Evolutionary conservation across 2,329 filamentous ascomycete genomes (phyloP).

Genomic region (Fusarium coffeatum): DNA sequence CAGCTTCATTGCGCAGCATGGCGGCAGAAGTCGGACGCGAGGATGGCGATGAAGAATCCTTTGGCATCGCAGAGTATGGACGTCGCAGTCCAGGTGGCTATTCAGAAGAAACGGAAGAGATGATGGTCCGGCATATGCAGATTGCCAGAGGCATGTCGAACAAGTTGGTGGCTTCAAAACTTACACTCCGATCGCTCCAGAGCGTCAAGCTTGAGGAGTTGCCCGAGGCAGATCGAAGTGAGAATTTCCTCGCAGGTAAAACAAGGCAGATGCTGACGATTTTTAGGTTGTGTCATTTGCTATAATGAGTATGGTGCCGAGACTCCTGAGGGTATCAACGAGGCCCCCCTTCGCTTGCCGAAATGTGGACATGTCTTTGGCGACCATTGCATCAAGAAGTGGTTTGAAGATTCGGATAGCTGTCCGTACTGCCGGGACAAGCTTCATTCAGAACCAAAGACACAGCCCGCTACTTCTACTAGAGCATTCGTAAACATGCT

Average conservation of each 20-base stretch:
- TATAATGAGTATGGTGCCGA: conserved; percentile 70
- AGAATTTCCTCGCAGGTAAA: conserved; percentile 34
- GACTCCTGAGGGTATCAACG: conserved; percentile 68
- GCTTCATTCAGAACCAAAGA: conserved; percentile 62
- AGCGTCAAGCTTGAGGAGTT: conserved; percentile 60
- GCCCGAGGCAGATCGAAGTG: conserved; percentile 61
- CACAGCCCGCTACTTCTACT: conserved; percentile 28
- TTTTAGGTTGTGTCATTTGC: conserved; percentile 70
- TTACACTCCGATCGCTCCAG: conserved; percentile 60
- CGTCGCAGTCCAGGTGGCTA: conserved; percentile 10
- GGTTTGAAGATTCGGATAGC: conserved; percentile 71
- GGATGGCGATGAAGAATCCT: conserved; percentile 28
- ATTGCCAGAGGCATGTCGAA: conserved; percentile 58
- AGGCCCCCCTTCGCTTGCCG: conserved; percentile 68
- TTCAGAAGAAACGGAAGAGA: conserved; percentile 47
- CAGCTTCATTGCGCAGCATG: conserved; percentile 39
- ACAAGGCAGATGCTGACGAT: conserved; percentile 17
- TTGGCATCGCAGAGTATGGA: conserved; percentile 28
- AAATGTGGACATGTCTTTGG: conserved; percentile 74
- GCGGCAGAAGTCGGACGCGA: conserved; percentile 40
- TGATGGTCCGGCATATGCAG: conserved; percentile 56
- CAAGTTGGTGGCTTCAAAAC: conserved; percentile 61
- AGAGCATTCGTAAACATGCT: conserved; percentile 50
- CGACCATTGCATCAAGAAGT: conserved; percentile 72
- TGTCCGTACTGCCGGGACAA: conserved; percentile 74